Evolutionary conservation across 345 rosid genomes (phyloP).

Genomic region (Populus tremula): DNA sequence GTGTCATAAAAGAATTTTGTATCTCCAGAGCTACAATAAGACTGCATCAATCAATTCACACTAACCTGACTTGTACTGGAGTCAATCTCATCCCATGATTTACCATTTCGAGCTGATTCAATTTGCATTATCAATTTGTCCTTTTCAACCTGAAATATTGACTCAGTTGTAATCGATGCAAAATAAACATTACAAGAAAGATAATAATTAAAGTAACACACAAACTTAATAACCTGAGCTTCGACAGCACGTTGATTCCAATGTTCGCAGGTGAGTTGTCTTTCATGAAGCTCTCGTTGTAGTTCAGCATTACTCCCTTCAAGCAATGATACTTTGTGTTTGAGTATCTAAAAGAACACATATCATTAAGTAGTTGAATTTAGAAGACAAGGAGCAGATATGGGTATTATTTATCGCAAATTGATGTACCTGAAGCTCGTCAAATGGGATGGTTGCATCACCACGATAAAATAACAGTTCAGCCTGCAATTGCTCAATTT

Average conservation of each 20-base stretch:
- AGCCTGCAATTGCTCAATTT: constrained; percentile 90
- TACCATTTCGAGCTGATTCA: constrained; percentile 76
- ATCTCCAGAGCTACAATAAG: background rate
- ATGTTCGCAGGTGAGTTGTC: constrained; percentile 67
- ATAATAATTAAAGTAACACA: background rate
- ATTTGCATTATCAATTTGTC: constrained; percentile 75
- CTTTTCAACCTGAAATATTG: constrained; percentile 64
- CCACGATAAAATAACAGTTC: constrained; percentile 83
- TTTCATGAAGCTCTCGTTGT: constrained; percentile 68
- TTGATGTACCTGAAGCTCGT: constrained; percentile 75
- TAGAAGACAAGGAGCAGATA: background rate
- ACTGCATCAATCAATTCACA: background rate
- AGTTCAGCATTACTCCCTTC: constrained; percentile 83
- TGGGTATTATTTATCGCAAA: background rate
- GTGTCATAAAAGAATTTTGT: background rate
- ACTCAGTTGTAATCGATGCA: background rate
- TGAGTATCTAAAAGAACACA: constrained; percentile 58
- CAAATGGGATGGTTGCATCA: constrained; percentile 60
- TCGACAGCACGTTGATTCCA: constrained; percentile 68
- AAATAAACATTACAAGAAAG: background rate
- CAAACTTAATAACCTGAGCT: constrained; percentile 63
- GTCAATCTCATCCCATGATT: constrained; percentile 87
- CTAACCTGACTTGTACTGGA: constrained; percentile 52
- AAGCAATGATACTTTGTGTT: constrained; percentile 75
- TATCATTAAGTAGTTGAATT: constrained; percentile 15